phyloP scores from a whole-genome alignment of 2,329 filamentous ascomycete species.

The Colletotrichum musae region DNA sequence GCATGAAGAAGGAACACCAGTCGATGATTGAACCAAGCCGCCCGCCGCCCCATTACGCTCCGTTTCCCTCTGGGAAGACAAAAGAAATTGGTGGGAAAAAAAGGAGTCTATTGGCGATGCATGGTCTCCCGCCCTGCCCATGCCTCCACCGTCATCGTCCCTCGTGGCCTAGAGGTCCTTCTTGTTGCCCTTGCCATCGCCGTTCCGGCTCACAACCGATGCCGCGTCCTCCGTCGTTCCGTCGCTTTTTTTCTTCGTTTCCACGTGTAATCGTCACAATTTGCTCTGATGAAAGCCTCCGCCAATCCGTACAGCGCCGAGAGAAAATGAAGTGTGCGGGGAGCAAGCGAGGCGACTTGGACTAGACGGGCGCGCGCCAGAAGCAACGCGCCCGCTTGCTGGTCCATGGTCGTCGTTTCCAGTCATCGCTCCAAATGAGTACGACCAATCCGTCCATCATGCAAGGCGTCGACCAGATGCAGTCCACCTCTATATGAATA shows the following conservation, averaged over 20 bases:
- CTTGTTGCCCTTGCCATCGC: background rate
- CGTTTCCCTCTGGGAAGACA: constrained; percentile 16
- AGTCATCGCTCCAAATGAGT: background rate
- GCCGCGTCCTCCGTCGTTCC: constrained; percentile 10
- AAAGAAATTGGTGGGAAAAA: constrained; percentile 11
- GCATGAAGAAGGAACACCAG: constrained; percentile 4
- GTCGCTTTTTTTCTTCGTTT: constrained; percentile 28
- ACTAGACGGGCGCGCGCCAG: too few species aligned
- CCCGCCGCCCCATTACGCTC: constrained; percentile 7
- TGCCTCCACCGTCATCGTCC: background rate
- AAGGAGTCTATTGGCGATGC: constrained; percentile 18
- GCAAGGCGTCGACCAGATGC: constrained; percentile 1
- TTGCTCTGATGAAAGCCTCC: constrained; percentile 10
- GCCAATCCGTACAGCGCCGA: background rate
- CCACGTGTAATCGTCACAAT: constrained; percentile 30
- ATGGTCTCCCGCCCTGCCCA: background rate
- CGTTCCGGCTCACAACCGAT: background rate
- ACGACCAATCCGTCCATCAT: constrained; percentile 1
- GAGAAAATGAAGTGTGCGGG: background rate
- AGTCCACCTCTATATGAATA: constrained; percentile 21
- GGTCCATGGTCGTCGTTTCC: background rate
- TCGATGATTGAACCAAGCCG: constrained; percentile 10
- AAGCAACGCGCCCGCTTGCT: background rate
- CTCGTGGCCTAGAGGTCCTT: background rate
- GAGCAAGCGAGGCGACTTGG: background rate